Evolutionary conservation across 805 yeast genomes (phyloP).

Genomic region (Ogataea trehaloabstinens): DNA sequence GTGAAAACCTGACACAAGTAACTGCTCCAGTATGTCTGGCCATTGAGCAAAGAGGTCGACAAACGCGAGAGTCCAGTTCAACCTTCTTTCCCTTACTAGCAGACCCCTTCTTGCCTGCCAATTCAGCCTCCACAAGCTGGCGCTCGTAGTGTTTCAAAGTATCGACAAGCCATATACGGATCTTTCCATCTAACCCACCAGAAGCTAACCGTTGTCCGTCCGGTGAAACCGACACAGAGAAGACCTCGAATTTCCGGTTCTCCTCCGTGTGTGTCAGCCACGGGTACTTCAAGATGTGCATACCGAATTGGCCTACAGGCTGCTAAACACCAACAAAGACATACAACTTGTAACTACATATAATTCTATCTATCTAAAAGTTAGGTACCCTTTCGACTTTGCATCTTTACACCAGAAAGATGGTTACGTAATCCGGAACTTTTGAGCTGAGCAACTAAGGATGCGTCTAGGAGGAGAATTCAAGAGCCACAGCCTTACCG

Average conservation of each 20-base stretch:
- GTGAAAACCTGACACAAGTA: constrained; percentile 88
- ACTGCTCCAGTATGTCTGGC: constrained; percentile 96
- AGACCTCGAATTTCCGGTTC: constrained; percentile 76
- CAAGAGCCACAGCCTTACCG: constrained; percentile 59
- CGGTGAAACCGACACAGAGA: constrained; percentile 74
- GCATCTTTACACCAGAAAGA: too few relatives aligned
- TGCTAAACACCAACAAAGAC: background rate
- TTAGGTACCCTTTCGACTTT: too few relatives aligned
- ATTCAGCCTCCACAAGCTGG: constrained; percentile 21
- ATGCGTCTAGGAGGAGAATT: too few relatives aligned
- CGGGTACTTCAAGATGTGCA: constrained; percentile 67
- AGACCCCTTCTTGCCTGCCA: constrained; percentile 2
- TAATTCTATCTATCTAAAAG: too few relatives aligned
- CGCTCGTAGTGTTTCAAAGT: constrained; percentile 46
- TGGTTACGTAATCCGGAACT: too few relatives aligned
- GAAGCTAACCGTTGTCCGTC: constrained; percentile 87
- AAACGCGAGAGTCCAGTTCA: constrained; percentile 29
- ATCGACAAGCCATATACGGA: constrained; percentile 79
- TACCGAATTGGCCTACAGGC: constrained; percentile 19
- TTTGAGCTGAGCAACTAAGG: too few relatives aligned
- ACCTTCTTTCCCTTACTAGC: constrained; percentile 13
- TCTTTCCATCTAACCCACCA: constrained; percentile 92
- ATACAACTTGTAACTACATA: too few relatives aligned
- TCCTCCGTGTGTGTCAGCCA: constrained; percentile 80
- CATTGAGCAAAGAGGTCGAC: constrained; percentile 81